Evolutionary conservation across 495 filamentous ascomycete species (phyloP).

Genomic region (Daldinia concentrica): DNA sequence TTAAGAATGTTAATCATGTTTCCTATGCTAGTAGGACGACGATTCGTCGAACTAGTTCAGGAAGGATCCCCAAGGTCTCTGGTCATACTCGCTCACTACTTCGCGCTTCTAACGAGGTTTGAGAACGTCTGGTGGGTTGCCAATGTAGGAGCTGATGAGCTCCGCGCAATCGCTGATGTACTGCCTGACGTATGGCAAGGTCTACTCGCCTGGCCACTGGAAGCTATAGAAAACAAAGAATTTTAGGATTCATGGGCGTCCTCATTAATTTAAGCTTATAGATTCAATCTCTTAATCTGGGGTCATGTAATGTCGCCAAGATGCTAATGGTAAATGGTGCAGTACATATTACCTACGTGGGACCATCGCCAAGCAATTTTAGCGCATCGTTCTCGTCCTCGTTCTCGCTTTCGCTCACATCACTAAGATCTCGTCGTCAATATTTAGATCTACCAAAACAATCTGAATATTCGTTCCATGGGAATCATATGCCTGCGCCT

Average conservation of each 20-base stretch:
- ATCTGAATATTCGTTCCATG: neutral
- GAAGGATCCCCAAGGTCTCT: slow-evolving; percentile 50
- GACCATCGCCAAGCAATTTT: neutral
- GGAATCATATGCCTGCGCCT: neutral
- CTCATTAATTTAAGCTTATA: neutral
- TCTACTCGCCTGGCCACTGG: slow-evolving; percentile 52
- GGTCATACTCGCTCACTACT: slow-evolving; percentile 54
- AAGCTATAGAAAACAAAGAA: slow-evolving; percentile 25
- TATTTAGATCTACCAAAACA: neutral
- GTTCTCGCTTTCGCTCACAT: slow-evolving; percentile 9
- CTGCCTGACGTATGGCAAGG: slow-evolving; percentile 51
- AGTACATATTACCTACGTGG: neutral
- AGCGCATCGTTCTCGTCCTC: slow-evolving; percentile 5
- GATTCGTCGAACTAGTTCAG: slow-evolving; percentile 49
- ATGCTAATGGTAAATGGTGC: neutral
- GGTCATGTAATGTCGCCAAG: neutral
- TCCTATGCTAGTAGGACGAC: slow-evolving; percentile 46
- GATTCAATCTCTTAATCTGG: neutral
- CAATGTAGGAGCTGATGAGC: slow-evolving; percentile 44
- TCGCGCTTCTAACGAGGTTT: slow-evolving; percentile 46
- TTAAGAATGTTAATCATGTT: slow-evolving; percentile 51
- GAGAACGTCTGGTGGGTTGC: slow-evolving; percentile 55
- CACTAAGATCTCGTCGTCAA: neutral
- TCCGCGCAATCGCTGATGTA: slow-evolving; percentile 50
- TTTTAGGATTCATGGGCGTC: neutral